A percentile compares a stretch with the other conserved stretches of the same genome.
Conservation (phyloP, 768 basidiomycete genomes). For the Suillus tomentosus region DNA sequence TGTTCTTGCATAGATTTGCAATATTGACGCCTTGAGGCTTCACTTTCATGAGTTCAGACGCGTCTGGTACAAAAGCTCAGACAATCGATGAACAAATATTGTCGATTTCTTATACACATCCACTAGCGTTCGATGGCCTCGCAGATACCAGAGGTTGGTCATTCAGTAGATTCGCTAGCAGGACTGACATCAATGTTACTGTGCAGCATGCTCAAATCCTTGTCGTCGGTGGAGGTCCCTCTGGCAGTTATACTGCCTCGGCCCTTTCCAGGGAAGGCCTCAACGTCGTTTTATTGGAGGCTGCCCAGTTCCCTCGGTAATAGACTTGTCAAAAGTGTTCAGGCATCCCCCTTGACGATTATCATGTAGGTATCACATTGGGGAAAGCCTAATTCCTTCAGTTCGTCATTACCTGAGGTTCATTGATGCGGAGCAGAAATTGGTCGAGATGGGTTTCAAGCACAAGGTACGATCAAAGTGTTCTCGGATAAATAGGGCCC, state of each 20-base stretch:
- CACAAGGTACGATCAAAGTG: slow-evolving; percentile 46
- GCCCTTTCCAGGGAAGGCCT: slow-evolving; percentile 58
- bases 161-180: background rate
- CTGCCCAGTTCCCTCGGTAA: slow-evolving; percentile 56
- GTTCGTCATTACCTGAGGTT: slow-evolving; percentile 53
- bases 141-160: slow-evolving; percentile 22
- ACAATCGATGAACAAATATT: background rate
- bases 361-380: slow-evolving; percentile 44
- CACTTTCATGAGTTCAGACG: background rate
- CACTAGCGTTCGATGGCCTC: background rate
- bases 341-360: background rate
- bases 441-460: slow-evolving; percentile 45
- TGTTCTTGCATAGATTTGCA: slow-evolving; percentile 3
- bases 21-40: background rate
- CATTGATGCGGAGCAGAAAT: slow-evolving; percentile 49
- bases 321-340: background rate
- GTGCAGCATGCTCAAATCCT: slow-evolving; percentile 35
- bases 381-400: slow-evolving; percentile 52
- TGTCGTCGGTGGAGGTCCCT: slow-evolving; percentile 63
- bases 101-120: background rate
- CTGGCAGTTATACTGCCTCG: slow-evolving; percentile 57
- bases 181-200: background rate
- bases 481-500: background rate
- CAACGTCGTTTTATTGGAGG: slow-evolving; percentile 58
- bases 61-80: background rate